Evolutionary conservation across 2,329 filamentous ascomycete genomes (phyloP), one percentile per base, ranked within the genome.

Genomic region (Cladosporium sp.): DNA sequence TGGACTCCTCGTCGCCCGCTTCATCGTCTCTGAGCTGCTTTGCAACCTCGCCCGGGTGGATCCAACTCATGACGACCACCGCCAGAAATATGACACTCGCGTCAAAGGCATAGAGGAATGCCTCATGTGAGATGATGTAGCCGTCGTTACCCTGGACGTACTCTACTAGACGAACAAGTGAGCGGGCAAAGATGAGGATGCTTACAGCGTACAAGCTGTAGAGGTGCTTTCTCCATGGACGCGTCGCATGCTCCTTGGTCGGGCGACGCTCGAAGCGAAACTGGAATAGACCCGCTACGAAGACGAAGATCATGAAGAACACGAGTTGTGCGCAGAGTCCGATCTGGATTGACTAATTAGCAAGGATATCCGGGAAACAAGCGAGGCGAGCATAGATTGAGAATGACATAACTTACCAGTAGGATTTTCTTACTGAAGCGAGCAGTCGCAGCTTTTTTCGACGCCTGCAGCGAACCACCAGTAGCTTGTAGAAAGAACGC

Each of bases 261-360:
- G 54, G 15, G 34, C 12, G 39, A 50, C 43, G 5, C 36, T 39
- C 82, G 73, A 50, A 37, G 25, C 47, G 47, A 12, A 20, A 9
- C 61, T 85, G 78, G 70, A 84, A 84, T 0, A 80, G 59, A 2
- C 75, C 62, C 0, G 81, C 75, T 2, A 78, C 76, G 5, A 77
- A 56, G 36, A 82, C 69, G 65, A 87, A 88, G 37, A 85, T 69
- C 22, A 74, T 76, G 61, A 87, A 86, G 59, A 82, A 77, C 45
- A 83, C 38, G 22, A 87, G 75, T 66, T 88, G 84, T 17, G 86
- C 67, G 37, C 81, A 67, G 2, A 88, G 72, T 1, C 84, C 84
- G 1, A 64, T 78, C 8, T 86, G 69, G n/a, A 87, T 78, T 3
- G 37, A n/a, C n/a, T 17, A 4, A 39, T 15, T 39, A 39, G 37